Conservation (phyloP, 2,329 filamentous ascomycete species). For the Chalara sp. region DNA sequence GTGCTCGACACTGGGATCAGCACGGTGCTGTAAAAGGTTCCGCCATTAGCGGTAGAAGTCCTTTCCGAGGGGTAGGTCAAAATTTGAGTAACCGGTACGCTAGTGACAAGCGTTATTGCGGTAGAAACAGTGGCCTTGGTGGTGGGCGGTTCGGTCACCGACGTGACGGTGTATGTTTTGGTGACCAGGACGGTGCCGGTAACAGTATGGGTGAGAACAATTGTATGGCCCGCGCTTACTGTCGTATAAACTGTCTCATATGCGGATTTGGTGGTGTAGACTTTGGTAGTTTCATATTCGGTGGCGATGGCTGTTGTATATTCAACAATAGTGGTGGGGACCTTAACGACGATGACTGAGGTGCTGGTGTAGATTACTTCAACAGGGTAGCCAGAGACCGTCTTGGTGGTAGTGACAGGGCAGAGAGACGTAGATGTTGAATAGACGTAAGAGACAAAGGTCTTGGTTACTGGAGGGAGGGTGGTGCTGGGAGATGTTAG, state of each 20-base stretch:
- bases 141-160: conserved; percentile 18
- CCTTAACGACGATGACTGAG: conserved; percentile 13
- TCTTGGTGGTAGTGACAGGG: conserved; percentile 39
- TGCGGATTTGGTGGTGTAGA: not conserved
- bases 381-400: conserved; percentile 34
- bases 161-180: conserved; percentile 19
- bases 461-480: conserved; percentile 1
- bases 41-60: conserved; percentile 6
- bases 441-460: conserved; percentile 26
- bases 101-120: conserved; percentile 17
- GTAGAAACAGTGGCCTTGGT: conserved; percentile 17
- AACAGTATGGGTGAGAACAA: conserved; percentile 36
- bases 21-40: conserved; percentile 8
- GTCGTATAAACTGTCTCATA: conserved; percentile 28
- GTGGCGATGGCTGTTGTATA: conserved; percentile 32
- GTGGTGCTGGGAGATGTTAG: conserved; percentile 6
- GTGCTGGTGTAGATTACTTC: conserved; percentile 25
- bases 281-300: conserved; percentile 21
- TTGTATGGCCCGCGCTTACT: conserved; percentile 35
- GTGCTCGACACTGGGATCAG: conserved; percentile 5
- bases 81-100: conserved; percentile 13
- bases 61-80: conserved; percentile 19
- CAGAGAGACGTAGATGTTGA: conserved; percentile 34
- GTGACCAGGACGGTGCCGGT: conserved; percentile 37
- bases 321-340: conserved; percentile 23